Evolutionary conservation across 1,284 basidiomycete species (phyloP), one percentile per base, ranked within the genome.

Genomic region (Sporisorium reilianum): DNA sequence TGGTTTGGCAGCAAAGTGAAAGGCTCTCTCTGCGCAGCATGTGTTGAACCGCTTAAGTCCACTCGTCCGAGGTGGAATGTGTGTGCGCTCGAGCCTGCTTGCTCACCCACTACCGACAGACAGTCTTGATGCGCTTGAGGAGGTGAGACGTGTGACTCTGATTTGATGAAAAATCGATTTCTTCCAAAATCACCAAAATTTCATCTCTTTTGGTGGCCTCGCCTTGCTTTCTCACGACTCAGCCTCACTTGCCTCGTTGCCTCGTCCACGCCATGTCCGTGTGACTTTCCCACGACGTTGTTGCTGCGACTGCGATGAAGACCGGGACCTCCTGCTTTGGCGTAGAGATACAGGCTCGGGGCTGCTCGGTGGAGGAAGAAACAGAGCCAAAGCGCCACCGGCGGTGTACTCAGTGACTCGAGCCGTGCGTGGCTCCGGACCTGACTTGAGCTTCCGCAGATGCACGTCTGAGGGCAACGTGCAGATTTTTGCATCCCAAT

Each of bases 71-170:
- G 36, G 3, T n/a, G 32, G 36, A 30, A 48, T 32, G 6, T 34
- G 40, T 34, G 18, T 20, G 54, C 55, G 55, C 62, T 64, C 51
- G 62, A 64, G 62, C 55, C 62, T 54, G 42, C 38, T 45, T 32
- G 9, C 46, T 30, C 16, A 16, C 11, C 20, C 40, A 22, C n/a
- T 41, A n/a, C 40, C 9, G 3, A 34, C 32, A 12, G 9, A 34
- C 32, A n/a, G n/a, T n/a, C n/a, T n/a, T n/a, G 22, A 22, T 40
- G 18, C 8, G 18, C n/a, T n/a, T 20, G 28, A 9, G 18, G 18
- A 49, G 28, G 9, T 25, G n/a, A 14, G 45, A 9, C 8, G 49
- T 38, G 38, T 50, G 38, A 34, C 48, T 58, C 56, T 58, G 56
- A 49, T 51, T 40, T 58, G 48, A 49, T 36, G 22, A 41, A 55